A percentile compares a stretch with the other conserved stretches of the same genome.
These are phyloP conservation scores for Pseudogymnoascus sp. DNA, from an alignment of 2,329 filamentous ascomycete species.

Conservation along the genomic window DNA sequence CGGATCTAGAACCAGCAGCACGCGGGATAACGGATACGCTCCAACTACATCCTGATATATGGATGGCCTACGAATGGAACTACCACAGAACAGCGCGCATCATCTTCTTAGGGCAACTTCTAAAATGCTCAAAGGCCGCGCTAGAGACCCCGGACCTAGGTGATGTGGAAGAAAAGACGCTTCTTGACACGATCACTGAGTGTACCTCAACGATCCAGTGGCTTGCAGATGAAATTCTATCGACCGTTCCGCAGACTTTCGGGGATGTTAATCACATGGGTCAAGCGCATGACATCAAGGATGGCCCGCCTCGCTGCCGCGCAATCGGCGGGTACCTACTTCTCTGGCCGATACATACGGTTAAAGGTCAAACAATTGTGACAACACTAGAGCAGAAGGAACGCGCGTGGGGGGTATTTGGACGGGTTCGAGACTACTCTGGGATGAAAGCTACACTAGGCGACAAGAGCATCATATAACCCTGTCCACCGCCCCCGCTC, in stretches of 20 bases:
- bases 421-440: constrained; percentile 34
- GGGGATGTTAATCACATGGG: constrained; percentile 30
- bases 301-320: constrained; percentile 23
- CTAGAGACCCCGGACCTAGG: constrained; percentile 10
- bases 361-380: constrained; percentile 23
- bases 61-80: constrained; percentile 38
- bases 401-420: constrained; percentile 27
- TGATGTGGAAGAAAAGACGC: background rate
- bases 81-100: constrained; percentile 34
- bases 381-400: constrained; percentile 27
- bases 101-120: constrained; percentile 31
- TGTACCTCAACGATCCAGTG: constrained; percentile 23
- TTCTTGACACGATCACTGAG: constrained; percentile 15
- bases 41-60: constrained; percentile 33
- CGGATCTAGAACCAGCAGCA: constrained; percentile 3
- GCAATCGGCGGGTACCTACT: constrained; percentile 34
- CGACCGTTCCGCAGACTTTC: constrained; percentile 33
- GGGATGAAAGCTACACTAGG: constrained; percentile 33
- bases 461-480: constrained; percentile 17
- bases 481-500: background rate
- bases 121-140: constrained; percentile 25
- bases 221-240: constrained; percentile 30
- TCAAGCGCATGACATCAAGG: constrained; percentile 12
- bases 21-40: constrained; percentile 22
- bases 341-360: constrained; percentile 34